phyloP scores from a whole-genome alignment of 1,284 basidiomycete genomes.

The Coniophora puteana region DNA sequence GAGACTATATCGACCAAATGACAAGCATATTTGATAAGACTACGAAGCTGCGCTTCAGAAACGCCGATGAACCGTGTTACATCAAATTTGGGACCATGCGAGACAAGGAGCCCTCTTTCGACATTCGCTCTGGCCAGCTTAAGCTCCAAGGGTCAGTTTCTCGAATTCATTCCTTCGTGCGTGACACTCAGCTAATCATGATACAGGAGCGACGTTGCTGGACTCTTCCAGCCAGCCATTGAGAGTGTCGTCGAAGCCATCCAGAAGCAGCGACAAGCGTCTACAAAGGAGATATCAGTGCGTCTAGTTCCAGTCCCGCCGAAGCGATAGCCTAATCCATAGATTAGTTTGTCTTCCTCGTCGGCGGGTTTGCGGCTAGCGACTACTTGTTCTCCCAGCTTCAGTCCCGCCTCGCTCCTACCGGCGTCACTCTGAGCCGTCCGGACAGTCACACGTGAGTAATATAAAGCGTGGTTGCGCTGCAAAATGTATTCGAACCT shows the following conservation, averaged over 20 bases:
- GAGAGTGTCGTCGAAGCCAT: constrained; percentile 30
- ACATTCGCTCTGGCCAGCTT: constrained; percentile 39
- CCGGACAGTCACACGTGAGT: constrained; percentile 45
- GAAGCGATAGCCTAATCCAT: constrained; percentile 4
- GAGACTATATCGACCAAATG: constrained; percentile 33
- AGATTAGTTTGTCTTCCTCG: constrained; percentile 37
- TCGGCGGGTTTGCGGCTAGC: constrained; percentile 37
- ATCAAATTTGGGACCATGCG: constrained; percentile 38
- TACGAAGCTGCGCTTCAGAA: constrained; percentile 38
- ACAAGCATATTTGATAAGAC: constrained; percentile 35
- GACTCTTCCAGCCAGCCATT: constrained; percentile 38
- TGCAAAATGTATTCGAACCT: neutral
- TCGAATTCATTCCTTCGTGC: neutral
- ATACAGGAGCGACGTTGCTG: constrained; percentile 27
- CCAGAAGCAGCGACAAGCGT: constrained; percentile 24
- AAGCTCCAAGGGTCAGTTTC: constrained; percentile 32
- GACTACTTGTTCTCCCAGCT: constrained; percentile 32
- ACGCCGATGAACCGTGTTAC: constrained; percentile 30
- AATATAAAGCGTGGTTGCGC: neutral
- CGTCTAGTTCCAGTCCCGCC: neutral
- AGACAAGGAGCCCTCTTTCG: constrained; percentile 30
- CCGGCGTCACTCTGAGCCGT: constrained; percentile 34
- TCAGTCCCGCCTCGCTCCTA: constrained; percentile 19
- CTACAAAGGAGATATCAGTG: constrained; percentile 20
- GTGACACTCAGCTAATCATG: constrained; percentile 20